phyloP scores from a whole-genome alignment of 2,329 filamentous ascomycete species.

The Raffaelea deltoideospora region DNA sequence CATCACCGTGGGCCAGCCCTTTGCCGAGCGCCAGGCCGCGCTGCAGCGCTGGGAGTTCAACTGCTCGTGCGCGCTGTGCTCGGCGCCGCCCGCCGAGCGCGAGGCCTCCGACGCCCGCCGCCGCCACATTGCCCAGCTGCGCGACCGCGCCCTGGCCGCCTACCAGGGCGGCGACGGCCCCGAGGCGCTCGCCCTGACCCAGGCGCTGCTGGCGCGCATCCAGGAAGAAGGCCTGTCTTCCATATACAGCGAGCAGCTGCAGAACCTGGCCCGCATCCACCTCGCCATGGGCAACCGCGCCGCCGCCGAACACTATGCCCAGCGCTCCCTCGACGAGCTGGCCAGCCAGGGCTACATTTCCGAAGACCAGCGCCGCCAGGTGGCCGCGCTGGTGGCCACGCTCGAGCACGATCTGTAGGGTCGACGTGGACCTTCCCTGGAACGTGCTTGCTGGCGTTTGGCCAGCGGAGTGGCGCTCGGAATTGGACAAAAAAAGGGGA shows the following conservation, averaged over 20 bases:
- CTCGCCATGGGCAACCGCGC: slow-evolving; percentile 15
- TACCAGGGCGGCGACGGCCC: slow-evolving; percentile 14
- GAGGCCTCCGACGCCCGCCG: slow-evolving; percentile 17
- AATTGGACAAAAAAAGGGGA: no score
- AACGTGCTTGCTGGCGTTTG: no score
- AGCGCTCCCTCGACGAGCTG: slow-evolving; percentile 15
- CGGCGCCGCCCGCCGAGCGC: slow-evolving; percentile 11
- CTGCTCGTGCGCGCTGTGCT: slow-evolving; percentile 18
- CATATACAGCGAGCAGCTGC: slow-evolving; percentile 18
- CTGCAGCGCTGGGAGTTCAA: slow-evolving; percentile 18
- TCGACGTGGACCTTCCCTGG: no score
- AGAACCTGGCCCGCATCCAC: slow-evolving; percentile 18
- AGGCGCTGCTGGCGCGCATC: slow-evolving; percentile 15
- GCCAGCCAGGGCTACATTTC: slow-evolving; percentile 16
- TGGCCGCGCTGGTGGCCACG: not conserved
- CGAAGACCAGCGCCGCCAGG: not conserved
- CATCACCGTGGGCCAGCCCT: slow-evolving; percentile 15
- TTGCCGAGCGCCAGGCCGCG: slow-evolving; percentile 12
- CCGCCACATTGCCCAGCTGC: slow-evolving; percentile 13
- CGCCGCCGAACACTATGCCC: slow-evolving; percentile 15
- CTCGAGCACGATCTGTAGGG: not conserved
- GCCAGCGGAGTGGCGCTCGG: no score
- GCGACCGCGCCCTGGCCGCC: slow-evolving; percentile 13
- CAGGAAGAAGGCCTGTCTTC: slow-evolving; percentile 15
- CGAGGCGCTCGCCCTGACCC: slow-evolving; percentile 14